Base-by-base conservation (phyloP, 345 rosid species). In the Euphorbia pulcherrima region DNA sequence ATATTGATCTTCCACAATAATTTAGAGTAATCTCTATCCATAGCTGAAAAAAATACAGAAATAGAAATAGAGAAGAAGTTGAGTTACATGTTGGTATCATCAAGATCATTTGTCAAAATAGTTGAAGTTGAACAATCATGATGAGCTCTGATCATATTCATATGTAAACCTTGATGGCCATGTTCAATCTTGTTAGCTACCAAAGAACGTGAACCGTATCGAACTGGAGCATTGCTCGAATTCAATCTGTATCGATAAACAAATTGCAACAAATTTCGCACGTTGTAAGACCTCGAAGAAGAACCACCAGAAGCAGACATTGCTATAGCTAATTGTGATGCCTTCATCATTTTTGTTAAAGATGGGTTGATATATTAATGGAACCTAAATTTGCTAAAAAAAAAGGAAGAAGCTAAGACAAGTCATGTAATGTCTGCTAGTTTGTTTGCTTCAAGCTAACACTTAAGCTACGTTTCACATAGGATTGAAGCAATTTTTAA, bases 101-200 rank as follows among this genome's bases (percentile, higher is more conserved):
- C 46, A 54, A 28, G 28, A 13, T 51, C 72, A 59, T 59, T 66
- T 68, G 0, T 44, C 17, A 3, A 44, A 44, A 66, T 20, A 8
- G 60, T 16, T 53, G 39, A 67, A 4, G 56, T 20, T 53, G 39
- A 68, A 4, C 44, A 41, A 12, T 21, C 17, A 48, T 14, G n/a
- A n/a, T n/a, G 52, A 58, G 30, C n/a, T 65, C 50, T 30, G 51
- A 65, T 44, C 59, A 65, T n/a, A n/a, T n/a, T n/a, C n/a, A n/a
- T 29, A 59, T 67, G 72, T 60, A 76, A 52, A 0, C 75, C 78
- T 65, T 18, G 77, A 57, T 56, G 48, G 8, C 60, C 78, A 60
- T 37, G 46, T n/a, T 70, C 72, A 17, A 52, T 20, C 50, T 3
- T 67, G 52, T 48, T 47, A 37, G 61, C 48, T 48, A 24, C 14